Percentiles rank a stretch among this genome's conserved stretches.
These are phyloP conservation scores for Lathyrus oleraceus DNA, from an alignment of 306 rosid genomes.

Conservation along the genomic window DNA sequence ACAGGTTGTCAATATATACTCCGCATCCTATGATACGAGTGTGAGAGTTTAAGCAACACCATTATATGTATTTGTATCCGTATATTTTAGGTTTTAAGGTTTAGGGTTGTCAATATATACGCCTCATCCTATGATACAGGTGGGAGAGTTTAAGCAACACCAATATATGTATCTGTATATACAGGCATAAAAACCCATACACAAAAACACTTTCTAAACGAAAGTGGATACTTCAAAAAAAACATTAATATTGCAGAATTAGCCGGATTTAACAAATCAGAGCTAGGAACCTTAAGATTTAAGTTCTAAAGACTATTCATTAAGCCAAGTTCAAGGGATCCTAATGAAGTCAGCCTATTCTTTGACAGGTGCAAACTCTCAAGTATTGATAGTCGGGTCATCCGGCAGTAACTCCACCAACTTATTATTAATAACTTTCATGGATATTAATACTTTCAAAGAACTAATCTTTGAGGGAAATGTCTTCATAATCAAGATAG, in stretches of 20 bases:
- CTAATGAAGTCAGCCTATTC: conserved; percentile 87
- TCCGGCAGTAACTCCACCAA: conserved; percentile 73
- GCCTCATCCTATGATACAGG: not conserved
- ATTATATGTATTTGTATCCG: not conserved
- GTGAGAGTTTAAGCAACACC: not conserved
- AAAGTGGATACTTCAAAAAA: not conserved
- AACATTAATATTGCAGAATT: not conserved
- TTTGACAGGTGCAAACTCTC: conserved; percentile 90
- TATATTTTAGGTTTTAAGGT: no score
- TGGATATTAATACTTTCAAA: conserved; percentile 60
- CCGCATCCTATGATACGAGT: not conserved
- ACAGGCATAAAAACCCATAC: not conserved
- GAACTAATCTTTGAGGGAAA: conserved; percentile 74
- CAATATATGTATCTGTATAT: not conserved
- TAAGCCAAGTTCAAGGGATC: conserved; percentile 68
- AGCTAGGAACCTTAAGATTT: conserved; percentile 77
- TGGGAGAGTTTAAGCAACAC: not conserved
- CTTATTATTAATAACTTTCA: conserved; percentile 86
- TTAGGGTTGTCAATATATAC: not conserved
- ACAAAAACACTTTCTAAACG: conserved; percentile 8
- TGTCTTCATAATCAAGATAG: conserved; percentile 75
- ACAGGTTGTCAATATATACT: not conserved
- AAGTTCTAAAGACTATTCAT: conserved; percentile 74
- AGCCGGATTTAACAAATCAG: conserved; percentile 21
- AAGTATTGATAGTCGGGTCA: conserved; percentile 64